Evolutionary conservation across 257 asterid genomes (phyloP).

Genomic region (Pogostemon cablin): DNA sequence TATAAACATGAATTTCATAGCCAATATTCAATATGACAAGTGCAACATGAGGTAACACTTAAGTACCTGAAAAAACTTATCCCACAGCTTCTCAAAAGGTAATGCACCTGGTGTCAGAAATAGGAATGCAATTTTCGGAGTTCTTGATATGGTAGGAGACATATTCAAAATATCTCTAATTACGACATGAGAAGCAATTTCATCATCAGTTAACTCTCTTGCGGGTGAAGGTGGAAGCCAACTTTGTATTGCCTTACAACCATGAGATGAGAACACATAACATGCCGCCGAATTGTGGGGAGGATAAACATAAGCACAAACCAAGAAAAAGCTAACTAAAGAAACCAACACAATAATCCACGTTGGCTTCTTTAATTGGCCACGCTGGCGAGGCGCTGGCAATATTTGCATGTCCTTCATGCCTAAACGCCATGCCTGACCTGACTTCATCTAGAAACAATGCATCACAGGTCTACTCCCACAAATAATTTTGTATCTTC

Average conservation of each 20-base stretch:
- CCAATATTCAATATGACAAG: constrained; percentile 1
- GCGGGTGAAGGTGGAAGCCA: constrained; percentile 89
- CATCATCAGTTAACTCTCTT: constrained; percentile 84
- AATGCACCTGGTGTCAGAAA: constrained; percentile 95
- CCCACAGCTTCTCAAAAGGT: constrained; percentile 98
- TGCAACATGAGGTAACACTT: neutral
- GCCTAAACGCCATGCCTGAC: constrained; percentile 90
- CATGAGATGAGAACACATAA: constrained; percentile 73
- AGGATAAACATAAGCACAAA: constrained; percentile 89
- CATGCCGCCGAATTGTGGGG: constrained; percentile 85
- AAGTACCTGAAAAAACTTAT: constrained; percentile 88
- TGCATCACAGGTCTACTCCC: constrained; percentile 51
- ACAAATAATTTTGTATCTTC: constrained; percentile 24
- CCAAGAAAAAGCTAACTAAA: constrained; percentile 81
- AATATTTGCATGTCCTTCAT: constrained; percentile 75
- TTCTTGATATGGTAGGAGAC: constrained; percentile 49
- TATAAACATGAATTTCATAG: constrained; percentile 6
- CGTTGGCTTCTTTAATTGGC: constrained; percentile 84
- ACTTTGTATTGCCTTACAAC: constrained; percentile 69
- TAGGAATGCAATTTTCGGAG: constrained; percentile 88
- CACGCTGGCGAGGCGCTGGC: constrained; percentile 83
- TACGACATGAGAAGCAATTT: constrained; percentile 85
- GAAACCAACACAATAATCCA: constrained; percentile 92
- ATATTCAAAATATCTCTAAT: constrained; percentile 74
- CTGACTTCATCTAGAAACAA: constrained; percentile 72